Conservation (phyloP, 768 basidiomycete species). For the Trametes villosa region DNA sequence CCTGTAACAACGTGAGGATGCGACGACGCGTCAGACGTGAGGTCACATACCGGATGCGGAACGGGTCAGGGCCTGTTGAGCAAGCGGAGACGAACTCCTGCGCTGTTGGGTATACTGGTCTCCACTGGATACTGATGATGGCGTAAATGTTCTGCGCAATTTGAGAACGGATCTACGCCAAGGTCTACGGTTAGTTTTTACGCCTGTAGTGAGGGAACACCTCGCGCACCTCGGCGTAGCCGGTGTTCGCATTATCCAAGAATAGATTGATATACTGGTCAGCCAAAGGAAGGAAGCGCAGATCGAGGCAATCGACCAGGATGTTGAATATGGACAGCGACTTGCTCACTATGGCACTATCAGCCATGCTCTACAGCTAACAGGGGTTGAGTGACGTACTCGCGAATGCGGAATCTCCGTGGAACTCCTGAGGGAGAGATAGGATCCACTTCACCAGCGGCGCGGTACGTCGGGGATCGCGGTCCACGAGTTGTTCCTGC, state of each 20-base stretch:
- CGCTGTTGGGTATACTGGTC: conserved; percentile 63
- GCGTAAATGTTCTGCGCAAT: conserved; percentile 68
- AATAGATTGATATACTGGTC: conserved; percentile 71
- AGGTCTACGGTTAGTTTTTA: not conserved
- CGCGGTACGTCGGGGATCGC: conserved; percentile 80
- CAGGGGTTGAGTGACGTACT: conserved; percentile 49
- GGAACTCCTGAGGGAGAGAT: conserved; percentile 78
- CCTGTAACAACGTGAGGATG: conserved; percentile 38
- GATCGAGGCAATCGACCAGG: conserved; percentile 66
- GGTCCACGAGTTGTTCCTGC: conserved; percentile 53
- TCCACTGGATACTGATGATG: conserved; percentile 66
- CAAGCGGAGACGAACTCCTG: conserved; percentile 62
- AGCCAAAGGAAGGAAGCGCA: conserved; percentile 68
- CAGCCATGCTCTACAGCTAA: conserved; percentile 10
- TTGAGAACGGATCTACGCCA: conserved; percentile 62
- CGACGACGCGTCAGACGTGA: too few relatives aligned
- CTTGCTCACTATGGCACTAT: conserved; percentile 66
- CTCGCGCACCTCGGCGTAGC: conserved; percentile 76
- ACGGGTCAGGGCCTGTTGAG: conserved; percentile 52
- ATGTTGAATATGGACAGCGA: conserved; percentile 67
- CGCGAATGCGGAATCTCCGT: conserved; percentile 84
- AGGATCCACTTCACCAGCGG: conserved; percentile 79
- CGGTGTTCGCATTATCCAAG: conserved; percentile 77
- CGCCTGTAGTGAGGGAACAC: not conserved
- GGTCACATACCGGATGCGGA: conserved; percentile 56